Base-by-base conservation (phyloP, 2,329 filamentous ascomycete genomes). In the Cercospora sesami region DNA sequence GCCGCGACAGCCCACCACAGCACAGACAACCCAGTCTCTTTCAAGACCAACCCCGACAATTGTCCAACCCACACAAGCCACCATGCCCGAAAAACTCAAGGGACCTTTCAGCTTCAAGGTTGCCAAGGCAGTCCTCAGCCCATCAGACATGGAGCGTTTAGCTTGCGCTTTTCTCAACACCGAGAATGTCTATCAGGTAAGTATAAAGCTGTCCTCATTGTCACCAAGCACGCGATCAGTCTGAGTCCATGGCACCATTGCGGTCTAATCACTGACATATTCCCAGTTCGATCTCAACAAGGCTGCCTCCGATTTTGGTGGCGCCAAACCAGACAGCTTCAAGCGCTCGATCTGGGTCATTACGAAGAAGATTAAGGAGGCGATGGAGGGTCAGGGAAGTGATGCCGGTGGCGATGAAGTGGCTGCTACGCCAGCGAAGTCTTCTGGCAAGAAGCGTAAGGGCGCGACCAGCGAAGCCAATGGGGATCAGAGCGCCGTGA, bases 301-400 rank as follows among this genome's bases (percentile, higher is more conserved):
- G 61, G 72, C 69, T 12, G 71, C 68, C 21, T 42, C 53, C 10
- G 68, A 74, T 16, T 72, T 71, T 36, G 68, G 70, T 18, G 63
- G 66, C 23, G 51, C 53, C 26, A 71, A 73, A 36, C 64, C 70
- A 2, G 70, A 70, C 14, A 68, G 65, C 16, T 74, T 71, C 66
- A 74, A 75, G 63, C 67, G 69, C 23, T 39, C 51, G 10, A 67
- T 74, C 14, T 73, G 71, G 69, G 69, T 70, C 23, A 71, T 73
- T 26, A 65, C 57, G 33, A 74, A 74, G 67, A 73, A 70, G 60
- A 68, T 73, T 55, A 73, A 72, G 61, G 67, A 69, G 12, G 62
- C 66, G 9, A 68, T 45, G 66, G 68, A 53, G 6, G 14, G 57
- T 5, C 65, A 55, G 18, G 62, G 36, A 7, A 53, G 16, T 12